A percentile compares a stretch with the other conserved stretches of the same genome.
phyloP scores from a whole-genome alignment of 768 basidiomycete species.

The Lepiota brunneoincarnata region DNA sequence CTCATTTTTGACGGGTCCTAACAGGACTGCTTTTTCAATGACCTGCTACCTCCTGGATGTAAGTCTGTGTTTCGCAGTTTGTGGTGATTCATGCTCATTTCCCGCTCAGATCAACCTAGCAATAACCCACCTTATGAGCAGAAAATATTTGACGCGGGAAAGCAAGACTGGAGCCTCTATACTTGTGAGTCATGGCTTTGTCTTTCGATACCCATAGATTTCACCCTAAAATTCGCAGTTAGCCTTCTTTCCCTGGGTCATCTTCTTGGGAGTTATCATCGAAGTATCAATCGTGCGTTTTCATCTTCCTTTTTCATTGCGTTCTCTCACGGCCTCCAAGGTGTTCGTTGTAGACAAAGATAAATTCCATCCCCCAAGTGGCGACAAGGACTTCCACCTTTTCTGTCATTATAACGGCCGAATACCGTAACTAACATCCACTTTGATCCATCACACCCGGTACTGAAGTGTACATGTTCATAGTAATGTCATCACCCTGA shows the following conservation, averaged over 20 bases:
- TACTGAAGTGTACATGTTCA: not conserved
- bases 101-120: not conserved
- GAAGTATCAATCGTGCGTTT: conserved; percentile 3
- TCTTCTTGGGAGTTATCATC: conserved; percentile 1
- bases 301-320: not conserved
- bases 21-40: conserved; percentile 6
- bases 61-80: not conserved
- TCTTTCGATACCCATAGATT: not conserved
- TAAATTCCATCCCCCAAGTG: not conserved
- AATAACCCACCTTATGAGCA: not conserved
- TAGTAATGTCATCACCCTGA: not conserved
- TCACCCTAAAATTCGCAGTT: not conserved
- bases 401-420: not conserved
- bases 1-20: not conserved
- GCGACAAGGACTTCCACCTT: not conserved
- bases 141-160: not conserved
- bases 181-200: not conserved
- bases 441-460: not conserved
- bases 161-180: not conserved
- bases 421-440: not conserved
- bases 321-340: not conserved
- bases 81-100: not conserved
- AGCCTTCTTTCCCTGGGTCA: not conserved
- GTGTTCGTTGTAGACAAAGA: not conserved
- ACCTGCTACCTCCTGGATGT: conserved; percentile 8